Evolutionary conservation across 495 filamentous ascomycete genomes (phyloP), one percentile per base, ranked within the genome.

Genomic region (Massariosphaeria phaeospora): DNA sequence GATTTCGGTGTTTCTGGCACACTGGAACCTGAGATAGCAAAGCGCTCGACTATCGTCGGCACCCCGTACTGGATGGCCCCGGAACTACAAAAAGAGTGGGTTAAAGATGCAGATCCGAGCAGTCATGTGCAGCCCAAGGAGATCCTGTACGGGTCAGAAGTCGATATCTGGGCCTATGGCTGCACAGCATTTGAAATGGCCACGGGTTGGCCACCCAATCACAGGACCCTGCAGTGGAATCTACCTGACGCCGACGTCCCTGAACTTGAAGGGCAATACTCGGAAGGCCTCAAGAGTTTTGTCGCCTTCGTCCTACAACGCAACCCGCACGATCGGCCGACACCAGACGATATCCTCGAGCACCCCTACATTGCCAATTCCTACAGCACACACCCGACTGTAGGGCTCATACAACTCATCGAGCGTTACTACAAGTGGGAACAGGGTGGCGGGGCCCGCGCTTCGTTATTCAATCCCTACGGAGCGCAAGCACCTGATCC

Each of bases 51-150:
- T 0, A 89, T 96, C 67, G 87, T 98, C 38, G 93, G 93, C 9
- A 97, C 93, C 5, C 88, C 88, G 13, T 82, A 96, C 70, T 98
- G 91, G 89, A 96, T 97, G 91, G 86, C 93, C 0, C 93, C 89
- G 0, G 93, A 98, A 40, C 40, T 65, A 11, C 60, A 53, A 39
- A 48, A 55, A 27, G 61, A 64, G 44, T 63, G 55, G 55, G 51
- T 59, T 12, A 63, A 63, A 33, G 61, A 63, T 17, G 47, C 36
- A 17, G 47, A 63, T 31, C 60, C 54, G 3, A 43, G 15, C 26
- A 58, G 45, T 29, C 30, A 21, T 26, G 10, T 47, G n/a, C 54
- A 20, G 8, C 51, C 52, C 6, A 43, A 62, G 23, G 68, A 24
- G 68, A 73, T 65, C 24, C 71, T 73, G n/a, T 84, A 84, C 53